Evolutionary conservation across 176 grass and related monocot genomes (phyloP).

Genomic region (Oryza australiensis): DNA sequence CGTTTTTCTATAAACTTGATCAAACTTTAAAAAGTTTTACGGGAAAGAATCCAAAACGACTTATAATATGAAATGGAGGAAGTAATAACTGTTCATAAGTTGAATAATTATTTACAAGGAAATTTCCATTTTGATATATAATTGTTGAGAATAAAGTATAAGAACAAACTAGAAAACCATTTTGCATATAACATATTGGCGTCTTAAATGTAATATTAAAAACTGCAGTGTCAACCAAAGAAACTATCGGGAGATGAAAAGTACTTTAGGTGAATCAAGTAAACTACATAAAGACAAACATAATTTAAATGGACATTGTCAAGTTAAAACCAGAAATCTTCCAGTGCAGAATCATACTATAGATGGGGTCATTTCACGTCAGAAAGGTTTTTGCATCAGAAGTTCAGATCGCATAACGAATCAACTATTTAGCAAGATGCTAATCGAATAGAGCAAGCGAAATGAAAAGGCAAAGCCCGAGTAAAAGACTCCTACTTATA

Average conservation of each 20-base stretch:
- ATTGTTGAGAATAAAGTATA: not conserved
- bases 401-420: constrained; percentile 8
- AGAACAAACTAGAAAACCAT: not conserved
- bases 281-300: not conserved
- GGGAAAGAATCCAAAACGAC: no score
- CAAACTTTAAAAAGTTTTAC: no score
- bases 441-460: constrained; percentile 29
- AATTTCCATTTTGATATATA: not conserved
- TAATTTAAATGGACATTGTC: not conserved
- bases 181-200: not conserved
- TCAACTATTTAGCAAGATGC: constrained; percentile 39
- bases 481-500: constrained; percentile 2
- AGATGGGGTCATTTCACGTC: not conserved
- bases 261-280: not conserved
- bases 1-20: no score
- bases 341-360: not conserved
- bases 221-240: not conserved
- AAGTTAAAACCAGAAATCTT: not conserved
- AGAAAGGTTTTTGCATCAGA: not conserved
- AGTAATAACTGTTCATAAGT: not conserved
- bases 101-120: not conserved
- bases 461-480: constrained; percentile 7
- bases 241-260: not conserved
- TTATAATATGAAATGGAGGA: no score
- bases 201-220: not conserved